Conservation (phyloP, 2,329 filamentous ascomycete species). For the Clonostachys sp. region DNA sequence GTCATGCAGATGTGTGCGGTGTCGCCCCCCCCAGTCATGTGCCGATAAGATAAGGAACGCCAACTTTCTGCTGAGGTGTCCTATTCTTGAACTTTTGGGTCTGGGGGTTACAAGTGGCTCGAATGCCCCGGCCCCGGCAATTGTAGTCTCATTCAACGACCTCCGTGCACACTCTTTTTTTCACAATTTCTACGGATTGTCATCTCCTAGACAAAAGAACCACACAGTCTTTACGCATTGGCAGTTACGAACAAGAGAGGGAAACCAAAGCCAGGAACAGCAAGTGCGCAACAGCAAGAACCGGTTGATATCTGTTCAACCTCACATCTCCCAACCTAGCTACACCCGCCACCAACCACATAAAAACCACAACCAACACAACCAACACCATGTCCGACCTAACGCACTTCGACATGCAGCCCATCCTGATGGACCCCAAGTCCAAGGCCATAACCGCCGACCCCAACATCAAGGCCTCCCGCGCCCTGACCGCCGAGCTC, state of each 20-base stretch:
- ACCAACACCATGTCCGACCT: slow-evolving; percentile 51
- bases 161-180: no score
- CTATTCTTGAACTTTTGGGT: slow-evolving; percentile 1
- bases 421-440: slow-evolving; percentile 74
- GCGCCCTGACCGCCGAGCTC: slow-evolving; percentile 60
- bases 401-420: slow-evolving; percentile 77
- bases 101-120: no score
- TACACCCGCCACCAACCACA: not conserved
- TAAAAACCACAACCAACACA: not conserved
- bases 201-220: no score
- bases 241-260: no score
- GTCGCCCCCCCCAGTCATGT: slow-evolving; percentile 16
- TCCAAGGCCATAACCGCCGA: slow-evolving; percentile 81
- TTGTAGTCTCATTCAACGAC: no score
- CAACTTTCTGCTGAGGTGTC: slow-evolving; percentile 15
- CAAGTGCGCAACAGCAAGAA: no score
- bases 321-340: not conserved
- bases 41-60: slow-evolving; percentile 27
- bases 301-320: not conserved
- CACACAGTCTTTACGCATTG: no score
- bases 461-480: slow-evolving; percentile 46
- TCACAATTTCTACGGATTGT: no score
- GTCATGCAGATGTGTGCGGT: no score
- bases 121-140: no score
- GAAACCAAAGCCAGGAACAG: no score